Percentiles rank a stretch among this genome's conserved stretches.
Conservation (phyloP, 192 early-diverging fungal genomes). For the Entomortierella chlamydospora region DNA sequence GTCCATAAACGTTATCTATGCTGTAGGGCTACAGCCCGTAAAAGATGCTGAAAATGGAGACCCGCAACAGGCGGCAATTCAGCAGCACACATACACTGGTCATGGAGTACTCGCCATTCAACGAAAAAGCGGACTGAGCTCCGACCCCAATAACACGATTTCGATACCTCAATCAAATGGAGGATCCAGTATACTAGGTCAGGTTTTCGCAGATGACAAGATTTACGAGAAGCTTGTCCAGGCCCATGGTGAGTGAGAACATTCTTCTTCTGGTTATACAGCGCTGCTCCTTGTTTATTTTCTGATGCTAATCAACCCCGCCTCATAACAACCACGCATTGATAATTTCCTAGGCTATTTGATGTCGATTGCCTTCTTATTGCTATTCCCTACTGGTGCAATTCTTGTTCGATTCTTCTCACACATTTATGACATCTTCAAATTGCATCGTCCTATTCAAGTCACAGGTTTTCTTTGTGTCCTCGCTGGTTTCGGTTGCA, state of each 20-base stretch:
- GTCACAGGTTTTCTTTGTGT: slow-evolving; percentile 17
- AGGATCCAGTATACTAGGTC: background rate
- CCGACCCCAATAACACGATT: background rate
- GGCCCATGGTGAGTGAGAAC: slow-evolving; percentile 22
- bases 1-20: slow-evolving; percentile 23
- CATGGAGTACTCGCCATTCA: slow-evolving; percentile 13
- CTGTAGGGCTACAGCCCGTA: slow-evolving; percentile 19
- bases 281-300: too few relatives aligned
- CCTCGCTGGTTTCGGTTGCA: slow-evolving; percentile 13
- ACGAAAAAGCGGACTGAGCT: slow-evolving; percentile 13
- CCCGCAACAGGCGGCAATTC: slow-evolving; percentile 25
- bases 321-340: too few relatives aligned
- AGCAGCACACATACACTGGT: slow-evolving; percentile 19
- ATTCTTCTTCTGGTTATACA: background rate
- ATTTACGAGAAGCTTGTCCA: background rate
- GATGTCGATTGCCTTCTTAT: slow-evolving; percentile 35
- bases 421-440: slow-evolving; percentile 21
- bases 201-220: background rate
- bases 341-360: slow-evolving; percentile 16
- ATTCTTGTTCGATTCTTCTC: slow-evolving; percentile 31
- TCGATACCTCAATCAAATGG: background rate
- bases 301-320: too few relatives aligned
- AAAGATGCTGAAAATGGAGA: background rate
- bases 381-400: slow-evolving; percentile 34
- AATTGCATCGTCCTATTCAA: slow-evolving; percentile 36